A percentile compares a stretch with the other conserved stretches of the same genome.
Conservation (phyloP, 345 rosid genomes). For the Xanthoceras sorbifolium region DNA sequence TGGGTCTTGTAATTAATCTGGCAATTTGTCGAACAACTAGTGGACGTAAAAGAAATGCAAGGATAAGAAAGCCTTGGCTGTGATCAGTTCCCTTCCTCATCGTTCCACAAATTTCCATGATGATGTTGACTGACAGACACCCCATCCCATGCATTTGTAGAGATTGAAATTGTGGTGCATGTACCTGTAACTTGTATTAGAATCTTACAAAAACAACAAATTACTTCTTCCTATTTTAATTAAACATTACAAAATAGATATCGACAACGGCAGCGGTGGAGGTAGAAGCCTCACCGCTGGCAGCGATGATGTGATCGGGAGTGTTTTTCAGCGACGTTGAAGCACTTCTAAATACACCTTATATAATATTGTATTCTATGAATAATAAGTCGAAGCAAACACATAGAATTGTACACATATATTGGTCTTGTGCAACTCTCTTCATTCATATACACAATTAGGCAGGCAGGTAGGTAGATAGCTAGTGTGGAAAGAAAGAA, state of each 20-base stretch:
- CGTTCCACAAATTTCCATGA: not conserved
- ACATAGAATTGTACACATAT: not conserved
- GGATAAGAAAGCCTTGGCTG: conserved; percentile 10
- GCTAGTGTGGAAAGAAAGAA: not conserved
- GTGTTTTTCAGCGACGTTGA: not conserved
- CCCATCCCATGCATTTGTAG: too few species aligned
- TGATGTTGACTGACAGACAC: not conserved
- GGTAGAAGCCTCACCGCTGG: too few species aligned
- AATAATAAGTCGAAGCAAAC: not conserved
- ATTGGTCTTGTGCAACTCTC: not conserved
- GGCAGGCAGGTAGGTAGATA: not conserved
- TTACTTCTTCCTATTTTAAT: too few species aligned
- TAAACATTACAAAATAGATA: not conserved
- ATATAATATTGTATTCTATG: too few species aligned
- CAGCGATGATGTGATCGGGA: too few species aligned
- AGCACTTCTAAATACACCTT: not conserved
- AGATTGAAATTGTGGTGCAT: not conserved
- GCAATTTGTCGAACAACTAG: not conserved
- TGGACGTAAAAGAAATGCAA: not conserved
- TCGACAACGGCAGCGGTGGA: too few species aligned
- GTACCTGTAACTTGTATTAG: conserved; percentile 5
- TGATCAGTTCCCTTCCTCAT: not conserved
- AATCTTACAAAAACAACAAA: too few species aligned
- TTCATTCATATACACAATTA: not conserved
- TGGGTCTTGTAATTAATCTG: not conserved